phyloP scores from a whole-genome alignment of 2,329 filamentous ascomycete genomes.

The Albifimbria verrucaria region DNA sequence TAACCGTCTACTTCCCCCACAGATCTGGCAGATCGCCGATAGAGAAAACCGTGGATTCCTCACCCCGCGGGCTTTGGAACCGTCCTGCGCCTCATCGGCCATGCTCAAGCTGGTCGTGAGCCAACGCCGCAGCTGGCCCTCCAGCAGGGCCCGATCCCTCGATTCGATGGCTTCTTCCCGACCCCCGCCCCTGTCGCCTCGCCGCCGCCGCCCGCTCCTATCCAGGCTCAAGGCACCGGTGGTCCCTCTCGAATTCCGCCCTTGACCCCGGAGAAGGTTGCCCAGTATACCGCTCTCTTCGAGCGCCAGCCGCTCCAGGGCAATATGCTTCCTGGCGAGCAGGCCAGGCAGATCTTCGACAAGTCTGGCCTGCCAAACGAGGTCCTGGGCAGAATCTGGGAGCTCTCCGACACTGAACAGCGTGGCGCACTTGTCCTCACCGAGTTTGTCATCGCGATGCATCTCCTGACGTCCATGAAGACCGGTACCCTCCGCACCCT shows the following conservation, averaged over 20 bases:
- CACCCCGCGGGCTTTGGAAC: constrained; percentile 92
- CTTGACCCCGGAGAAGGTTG: constrained; percentile 81
- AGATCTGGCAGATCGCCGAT: constrained; percentile 99
- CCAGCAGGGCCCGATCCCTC: constrained; percentile 82
- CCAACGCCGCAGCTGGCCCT: constrained; percentile 79
- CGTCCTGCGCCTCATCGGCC: constrained; percentile 89
- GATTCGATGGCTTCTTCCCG: constrained; percentile 74
- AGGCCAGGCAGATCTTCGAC: constrained; percentile 92
- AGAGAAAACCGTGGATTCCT: constrained; percentile 93
- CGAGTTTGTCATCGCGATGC: constrained; percentile 98
- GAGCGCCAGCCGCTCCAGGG: constrained; percentile 81
- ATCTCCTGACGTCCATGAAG: constrained; percentile 89
- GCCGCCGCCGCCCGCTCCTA: constrained; percentile 47
- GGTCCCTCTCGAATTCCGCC: constrained; percentile 83
- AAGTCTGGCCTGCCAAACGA: constrained; percentile 88
- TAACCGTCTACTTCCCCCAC: constrained; percentile 10
- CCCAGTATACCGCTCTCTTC: constrained; percentile 86
- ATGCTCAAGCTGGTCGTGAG: constrained; percentile 84
- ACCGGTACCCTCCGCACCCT: constrained; percentile 75
- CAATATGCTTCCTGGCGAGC: constrained; percentile 72
- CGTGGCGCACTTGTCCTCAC: constrained; percentile 80
- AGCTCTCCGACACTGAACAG: constrained; percentile 89
- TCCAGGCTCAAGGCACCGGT: constrained; percentile 58
- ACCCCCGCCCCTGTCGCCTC: constrained; percentile 25
- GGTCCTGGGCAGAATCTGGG: constrained; percentile 92